Conservation (phyloP, 768 basidiomycete genomes). For the Tylopilus vinaceipallidus region DNA sequence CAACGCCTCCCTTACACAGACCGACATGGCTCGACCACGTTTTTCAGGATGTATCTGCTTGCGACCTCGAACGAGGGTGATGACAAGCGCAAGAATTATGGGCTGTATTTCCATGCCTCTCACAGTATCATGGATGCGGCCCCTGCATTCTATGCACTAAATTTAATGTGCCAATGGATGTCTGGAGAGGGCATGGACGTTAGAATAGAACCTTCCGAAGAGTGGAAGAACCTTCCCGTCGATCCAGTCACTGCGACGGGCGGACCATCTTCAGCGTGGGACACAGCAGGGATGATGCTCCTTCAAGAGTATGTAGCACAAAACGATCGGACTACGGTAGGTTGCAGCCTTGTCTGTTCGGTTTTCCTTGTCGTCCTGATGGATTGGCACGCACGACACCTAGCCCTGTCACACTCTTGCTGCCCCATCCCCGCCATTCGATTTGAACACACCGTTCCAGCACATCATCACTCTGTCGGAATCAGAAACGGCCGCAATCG, state of each 20-base stretch:
- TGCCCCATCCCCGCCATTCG: slow-evolving; percentile 7
- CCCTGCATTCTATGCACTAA: no score
- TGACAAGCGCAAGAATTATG: no score
- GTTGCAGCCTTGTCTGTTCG: background rate
- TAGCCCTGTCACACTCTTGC: slow-evolving; percentile 10
- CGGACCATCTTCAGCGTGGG: slow-evolving; percentile 18
- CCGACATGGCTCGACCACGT: background rate
- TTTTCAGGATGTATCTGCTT: slow-evolving; percentile 12
- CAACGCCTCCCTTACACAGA: slow-evolving; percentile 19
- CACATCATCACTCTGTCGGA: background rate
- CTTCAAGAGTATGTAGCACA: slow-evolving; percentile 11
- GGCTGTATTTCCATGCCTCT: no score
- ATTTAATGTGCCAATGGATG: no score
- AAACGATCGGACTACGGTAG: slow-evolving; percentile 5
- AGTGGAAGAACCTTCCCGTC: no score
- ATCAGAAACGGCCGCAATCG: slow-evolving; percentile 10
- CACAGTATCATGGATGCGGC: no score
- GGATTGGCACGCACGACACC: background rate
- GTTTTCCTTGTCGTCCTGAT: background rate
- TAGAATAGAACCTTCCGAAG: no score
- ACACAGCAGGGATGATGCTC: slow-evolving; percentile 9
- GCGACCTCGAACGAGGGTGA: slow-evolving; percentile 1
- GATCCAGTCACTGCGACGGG: slow-evolving; percentile 28
- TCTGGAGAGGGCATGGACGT: no score
- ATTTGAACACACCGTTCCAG: slow-evolving; percentile 5